Percentiles rank a stretch among this genome's conserved stretches.
phyloP scores from a whole-genome alignment of 2,329 filamentous ascomycete genomes.

The Aspergillus quadricinctus region DNA sequence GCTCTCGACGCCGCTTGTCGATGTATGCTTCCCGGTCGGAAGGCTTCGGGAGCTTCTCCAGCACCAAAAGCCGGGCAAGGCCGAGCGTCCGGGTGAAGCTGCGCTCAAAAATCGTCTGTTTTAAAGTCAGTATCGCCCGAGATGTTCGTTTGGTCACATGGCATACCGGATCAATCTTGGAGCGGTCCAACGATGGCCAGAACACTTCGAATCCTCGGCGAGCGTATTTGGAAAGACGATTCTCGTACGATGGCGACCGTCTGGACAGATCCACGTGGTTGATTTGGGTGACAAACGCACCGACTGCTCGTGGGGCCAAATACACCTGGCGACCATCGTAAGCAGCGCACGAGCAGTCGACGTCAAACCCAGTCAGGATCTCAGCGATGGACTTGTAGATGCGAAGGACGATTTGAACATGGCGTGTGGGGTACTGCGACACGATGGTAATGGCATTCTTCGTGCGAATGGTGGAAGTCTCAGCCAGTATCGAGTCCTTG shows the following conservation, averaged over 20 bases:
- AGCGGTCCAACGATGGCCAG: constrained; percentile 70
- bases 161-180: constrained; percentile 63
- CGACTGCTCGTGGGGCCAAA: constrained; percentile 69
- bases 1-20: constrained; percentile 64
- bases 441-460: constrained; percentile 85
- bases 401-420: constrained; percentile 80
- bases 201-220: constrained; percentile 80
- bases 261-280: constrained; percentile 76
- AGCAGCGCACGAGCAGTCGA: constrained; percentile 76
- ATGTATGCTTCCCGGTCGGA: constrained; percentile 66
- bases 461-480: constrained; percentile 78
- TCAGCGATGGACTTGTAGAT: constrained; percentile 81
- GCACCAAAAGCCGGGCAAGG: constrained; percentile 70
- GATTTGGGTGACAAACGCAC: constrained; percentile 74
- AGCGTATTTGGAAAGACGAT: constrained; percentile 78
- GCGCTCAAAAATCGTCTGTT: constrained; percentile 71
- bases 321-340: constrained; percentile 80
- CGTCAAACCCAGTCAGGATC: constrained; percentile 83
- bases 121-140: background rate
- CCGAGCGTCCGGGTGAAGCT: constrained; percentile 72
- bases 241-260: constrained; percentile 82
- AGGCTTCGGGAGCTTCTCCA: constrained; percentile 71
- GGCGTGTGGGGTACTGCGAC: constrained; percentile 76
- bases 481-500: constrained; percentile 71
- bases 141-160: too few species aligned